Evolutionary conservation across 306 rosid genomes (phyloP), one percentile per base, ranked within the genome.

Genomic region (Casuarina glauca): DNA sequence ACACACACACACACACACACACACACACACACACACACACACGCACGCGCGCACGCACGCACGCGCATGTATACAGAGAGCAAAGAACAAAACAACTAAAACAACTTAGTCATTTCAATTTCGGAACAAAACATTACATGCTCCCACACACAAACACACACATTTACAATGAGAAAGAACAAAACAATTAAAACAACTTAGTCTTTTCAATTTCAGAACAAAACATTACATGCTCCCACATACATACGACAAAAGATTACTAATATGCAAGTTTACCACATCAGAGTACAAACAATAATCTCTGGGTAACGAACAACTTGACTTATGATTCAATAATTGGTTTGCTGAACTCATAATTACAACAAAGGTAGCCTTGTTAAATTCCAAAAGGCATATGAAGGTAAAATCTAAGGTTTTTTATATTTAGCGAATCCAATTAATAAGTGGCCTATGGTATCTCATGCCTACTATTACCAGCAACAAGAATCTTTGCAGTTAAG

Each of bases 141-240:
- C 32, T 26, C 32, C 32, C 32, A 26, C 32, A 26, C 32, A 26
- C 32, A 26, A 26, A 26, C 32, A 26, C 32, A 26, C 32, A 26
- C 32, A 26, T 26, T 26, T 26, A 26, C 32, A 26, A 26, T 26
- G 32, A 26, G 4, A 10, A 61, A 72, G 72, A 42, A 41, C 43
- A 55, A 67, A 39, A 53, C 46, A 58, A 61, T 44, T 48, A n/a
- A 58, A 17, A 43, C 73, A 44, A n/a, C 55, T 62, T 62, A 13
- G 12, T 62, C 36, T n/a, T 38, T 55, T 61, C 35, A 36, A 32
- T 61, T 35, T 42, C 68, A 61, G 0, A 58, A 58, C 39, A 3
- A 51, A 51, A 26, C 16, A 58, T 58, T 10, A 58, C 1, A 26
- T 26, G 12, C 2, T 8, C 13, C 51, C 9, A 48, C 2, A 3